These are phyloP conservation scores for Verbena officinalis DNA, from an alignment of 257 asterid species.

Conservation along the genomic window DNA sequence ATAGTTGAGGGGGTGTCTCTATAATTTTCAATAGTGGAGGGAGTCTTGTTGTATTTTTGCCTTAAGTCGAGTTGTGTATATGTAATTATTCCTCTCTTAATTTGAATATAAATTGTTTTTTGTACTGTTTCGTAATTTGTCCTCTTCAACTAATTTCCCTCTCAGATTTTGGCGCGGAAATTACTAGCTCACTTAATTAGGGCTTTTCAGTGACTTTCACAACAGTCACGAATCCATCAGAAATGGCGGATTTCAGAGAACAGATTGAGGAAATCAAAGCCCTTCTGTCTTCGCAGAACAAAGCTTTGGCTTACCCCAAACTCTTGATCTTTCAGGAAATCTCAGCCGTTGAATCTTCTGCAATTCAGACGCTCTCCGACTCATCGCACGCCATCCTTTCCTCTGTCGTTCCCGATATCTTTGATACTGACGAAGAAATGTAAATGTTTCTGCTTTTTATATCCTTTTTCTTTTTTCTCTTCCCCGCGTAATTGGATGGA, in stretches of 20 bases:
- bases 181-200: constrained; percentile 24
- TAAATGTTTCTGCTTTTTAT: constrained; percentile 11
- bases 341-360: constrained; percentile 50
- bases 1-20: too few species aligned
- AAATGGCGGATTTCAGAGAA: constrained; percentile 48
- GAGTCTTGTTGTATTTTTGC: too few species aligned
- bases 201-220: constrained; percentile 33
- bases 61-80: too few species aligned
- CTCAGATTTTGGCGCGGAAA: constrained; percentile 36
- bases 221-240: constrained; percentile 10
- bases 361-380: constrained; percentile 43
- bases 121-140: too few species aligned
- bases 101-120: neutral
- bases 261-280: constrained; percentile 53
- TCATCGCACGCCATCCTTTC: constrained; percentile 47
- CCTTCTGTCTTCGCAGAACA: constrained; percentile 40
- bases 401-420: constrained; percentile 41
- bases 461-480: neutral
- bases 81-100: too few species aligned
- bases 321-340: constrained; percentile 59
- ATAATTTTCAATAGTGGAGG: too few species aligned
- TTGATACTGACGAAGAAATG: constrained; percentile 65
- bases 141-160: constrained; percentile 13
- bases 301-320: constrained; percentile 51
- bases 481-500: neutral